Evolutionary conservation across 2,329 filamentous ascomycete species (phyloP).

Genomic region (Ceratocystis diversiconidia): DNA sequence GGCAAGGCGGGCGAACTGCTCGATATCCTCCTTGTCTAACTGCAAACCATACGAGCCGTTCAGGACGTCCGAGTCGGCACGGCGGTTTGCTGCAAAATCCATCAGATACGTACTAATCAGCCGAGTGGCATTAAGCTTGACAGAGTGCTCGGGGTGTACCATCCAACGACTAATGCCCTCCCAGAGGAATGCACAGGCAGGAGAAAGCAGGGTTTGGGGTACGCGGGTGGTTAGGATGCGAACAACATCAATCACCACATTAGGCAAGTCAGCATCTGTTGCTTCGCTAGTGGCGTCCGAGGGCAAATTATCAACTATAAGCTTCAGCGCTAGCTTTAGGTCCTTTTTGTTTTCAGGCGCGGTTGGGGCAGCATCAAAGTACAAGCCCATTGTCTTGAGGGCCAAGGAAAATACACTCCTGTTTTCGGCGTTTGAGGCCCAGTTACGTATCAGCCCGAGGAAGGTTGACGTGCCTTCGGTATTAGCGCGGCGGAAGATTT

Average conservation of each 20-base stretch:
- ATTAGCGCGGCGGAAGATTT: constrained; percentile 66
- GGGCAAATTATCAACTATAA: constrained; percentile 36
- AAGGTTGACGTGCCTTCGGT: constrained; percentile 58
- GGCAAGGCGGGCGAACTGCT: constrained; percentile 38
- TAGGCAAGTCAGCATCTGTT: constrained; percentile 45
- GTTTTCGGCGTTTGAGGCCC: constrained; percentile 59
- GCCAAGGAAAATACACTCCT: constrained; percentile 55
- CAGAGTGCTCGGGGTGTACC: constrained; percentile 54
- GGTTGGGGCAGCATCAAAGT: constrained; percentile 56
- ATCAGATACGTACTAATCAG: constrained; percentile 65
- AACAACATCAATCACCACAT: constrained; percentile 56
- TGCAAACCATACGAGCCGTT: constrained; percentile 56
- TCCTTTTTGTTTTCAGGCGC: constrained; percentile 51
- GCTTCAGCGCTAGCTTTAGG: constrained; percentile 45
- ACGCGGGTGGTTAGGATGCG: constrained; percentile 53
- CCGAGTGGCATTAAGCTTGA: constrained; percentile 63
- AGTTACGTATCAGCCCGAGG: constrained; percentile 54
- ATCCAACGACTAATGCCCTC: constrained; percentile 51
- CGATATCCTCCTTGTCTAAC: constrained; percentile 50
- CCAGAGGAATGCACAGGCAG: constrained; percentile 55
- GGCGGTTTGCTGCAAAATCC: constrained; percentile 48
- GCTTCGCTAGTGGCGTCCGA: constrained; percentile 33
- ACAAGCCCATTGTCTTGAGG: constrained; percentile 68
- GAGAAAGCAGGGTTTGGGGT: constrained; percentile 48
- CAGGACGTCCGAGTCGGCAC: constrained; percentile 40